phyloP scores from a whole-genome alignment of 2,329 filamentous ascomycete genomes.

The Alternaria consortialis region DNA sequence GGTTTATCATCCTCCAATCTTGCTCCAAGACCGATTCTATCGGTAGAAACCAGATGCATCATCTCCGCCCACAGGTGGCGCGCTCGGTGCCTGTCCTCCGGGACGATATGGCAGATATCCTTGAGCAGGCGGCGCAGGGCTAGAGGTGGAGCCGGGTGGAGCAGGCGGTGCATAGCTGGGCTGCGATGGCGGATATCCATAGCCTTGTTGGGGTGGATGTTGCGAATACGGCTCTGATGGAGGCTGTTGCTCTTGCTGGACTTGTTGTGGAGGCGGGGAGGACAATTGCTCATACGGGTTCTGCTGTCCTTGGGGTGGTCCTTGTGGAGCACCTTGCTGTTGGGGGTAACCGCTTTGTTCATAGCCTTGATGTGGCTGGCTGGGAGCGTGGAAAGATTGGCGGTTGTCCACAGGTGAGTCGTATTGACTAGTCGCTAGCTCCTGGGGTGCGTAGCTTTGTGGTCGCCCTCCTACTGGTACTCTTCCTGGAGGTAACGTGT shows the following conservation, averaged over 20 bases:
- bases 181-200: slow-evolving; percentile 46
- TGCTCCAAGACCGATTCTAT: slow-evolving; percentile 18
- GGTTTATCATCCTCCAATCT: neutral
- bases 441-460: slow-evolving; percentile 55
- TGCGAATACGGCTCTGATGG: slow-evolving; percentile 43
- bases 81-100: slow-evolving; percentile 41
- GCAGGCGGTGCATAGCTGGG: slow-evolving; percentile 46
- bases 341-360: slow-evolving; percentile 38
- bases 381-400: slow-evolving; percentile 48
- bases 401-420: slow-evolving; percentile 59
- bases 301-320: slow-evolving; percentile 28
- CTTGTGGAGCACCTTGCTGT: slow-evolving; percentile 30
- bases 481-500: slow-evolving; percentile 51
- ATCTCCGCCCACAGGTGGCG: slow-evolving; percentile 43
- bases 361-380: slow-evolving; percentile 37
- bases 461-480: slow-evolving; percentile 45
- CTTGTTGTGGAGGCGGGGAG: slow-evolving; percentile 37
- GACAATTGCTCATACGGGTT: slow-evolving; percentile 42
- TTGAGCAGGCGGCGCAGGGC: slow-evolving; percentile 35
- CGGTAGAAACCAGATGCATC: slow-evolving; percentile 41
- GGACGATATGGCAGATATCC: slow-evolving; percentile 48
- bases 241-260: slow-evolving; percentile 33
- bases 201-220: slow-evolving; percentile 35
- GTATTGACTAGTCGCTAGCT: slow-evolving; percentile 57
- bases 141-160: slow-evolving; percentile 36